Evolutionary conservation across 2,329 filamentous ascomycete genomes (phyloP).

Genomic region (Alternaria sp.): DNA sequence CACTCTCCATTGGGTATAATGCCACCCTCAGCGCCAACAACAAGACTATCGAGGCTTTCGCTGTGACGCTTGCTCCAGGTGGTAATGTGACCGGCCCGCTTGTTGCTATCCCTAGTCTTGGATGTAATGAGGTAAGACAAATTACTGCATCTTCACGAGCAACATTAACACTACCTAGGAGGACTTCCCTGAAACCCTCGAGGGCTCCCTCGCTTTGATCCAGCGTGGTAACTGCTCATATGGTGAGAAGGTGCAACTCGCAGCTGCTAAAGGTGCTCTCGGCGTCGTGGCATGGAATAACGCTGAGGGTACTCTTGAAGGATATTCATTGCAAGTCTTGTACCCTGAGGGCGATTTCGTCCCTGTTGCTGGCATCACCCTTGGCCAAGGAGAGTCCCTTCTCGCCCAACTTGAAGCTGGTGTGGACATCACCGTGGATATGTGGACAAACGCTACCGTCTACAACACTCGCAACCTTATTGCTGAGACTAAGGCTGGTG

Average conservation of each 20-base stretch:
- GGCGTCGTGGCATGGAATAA: constrained; percentile 78
- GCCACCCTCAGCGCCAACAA: constrained; percentile 43
- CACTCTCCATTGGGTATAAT: constrained; percentile 31
- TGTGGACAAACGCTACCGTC: constrained; percentile 36
- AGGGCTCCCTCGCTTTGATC: constrained; percentile 74
- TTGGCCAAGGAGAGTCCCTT: constrained; percentile 66
- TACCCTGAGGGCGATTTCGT: constrained; percentile 65
- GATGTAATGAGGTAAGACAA: constrained; percentile 42
- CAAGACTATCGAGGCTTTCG: constrained; percentile 35
- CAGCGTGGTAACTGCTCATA: constrained; percentile 75
- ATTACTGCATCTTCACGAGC: not conserved
- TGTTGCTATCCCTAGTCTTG: constrained; percentile 44
- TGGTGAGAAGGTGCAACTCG: constrained; percentile 72
- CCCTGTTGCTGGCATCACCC: constrained; percentile 72
- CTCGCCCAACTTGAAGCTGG: constrained; percentile 61
- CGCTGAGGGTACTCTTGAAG: constrained; percentile 63
- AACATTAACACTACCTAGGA: constrained; percentile 37
- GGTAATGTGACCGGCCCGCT: constrained; percentile 42
- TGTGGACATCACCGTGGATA: constrained; percentile 33
- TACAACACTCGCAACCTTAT: constrained; percentile 26
- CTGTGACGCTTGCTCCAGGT: constrained; percentile 42
- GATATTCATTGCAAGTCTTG: constrained; percentile 53
- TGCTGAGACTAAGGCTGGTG: constrained; percentile 66
- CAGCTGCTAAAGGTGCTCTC: constrained; percentile 64
- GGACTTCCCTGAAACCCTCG: constrained; percentile 68